Evolutionary conservation across 1,284 basidiomycete species (phyloP).

Genomic region (Melampsora larici-populina): DNA sequence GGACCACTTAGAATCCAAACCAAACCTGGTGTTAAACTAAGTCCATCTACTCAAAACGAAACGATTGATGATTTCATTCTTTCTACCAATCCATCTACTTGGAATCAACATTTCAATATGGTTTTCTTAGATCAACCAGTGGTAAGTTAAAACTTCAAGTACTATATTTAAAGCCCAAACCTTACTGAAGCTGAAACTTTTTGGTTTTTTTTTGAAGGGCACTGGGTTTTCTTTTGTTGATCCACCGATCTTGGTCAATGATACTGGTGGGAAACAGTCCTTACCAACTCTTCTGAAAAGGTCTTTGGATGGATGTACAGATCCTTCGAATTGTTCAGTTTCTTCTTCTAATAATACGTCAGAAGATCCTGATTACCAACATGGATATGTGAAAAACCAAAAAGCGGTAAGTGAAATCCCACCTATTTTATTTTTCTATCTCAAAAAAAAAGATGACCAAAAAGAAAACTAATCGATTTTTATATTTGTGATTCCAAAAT

Average conservation of each 20-base stretch:
- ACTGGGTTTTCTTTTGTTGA: slow-evolving; percentile 7
- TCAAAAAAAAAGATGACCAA: too few species aligned
- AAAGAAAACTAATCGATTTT: too few species aligned
- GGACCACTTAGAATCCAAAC: neutral
- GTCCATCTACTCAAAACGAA: neutral
- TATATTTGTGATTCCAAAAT: too few species aligned
- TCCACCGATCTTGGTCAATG: neutral
- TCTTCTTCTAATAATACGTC: neutral
- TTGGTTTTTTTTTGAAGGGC: neutral
- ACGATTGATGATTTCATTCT: slow-evolving; percentile 7
- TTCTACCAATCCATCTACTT: neutral
- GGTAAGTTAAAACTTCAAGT: neutral
- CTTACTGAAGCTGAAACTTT: neutral
- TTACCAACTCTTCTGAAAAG: neutral
- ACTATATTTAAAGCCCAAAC: neutral
- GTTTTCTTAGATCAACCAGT: slow-evolving; percentile 21
- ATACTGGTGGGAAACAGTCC: neutral
- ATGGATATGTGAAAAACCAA: slow-evolving; percentile 15
- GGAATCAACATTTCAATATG: slow-evolving; percentile 18
- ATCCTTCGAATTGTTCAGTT: neutral
- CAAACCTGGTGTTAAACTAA: neutral
- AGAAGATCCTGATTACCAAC: neutral
- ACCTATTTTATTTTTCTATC: neutral
- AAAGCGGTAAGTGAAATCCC: neutral
- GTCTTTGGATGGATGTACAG: neutral